These are phyloP conservation scores for Leishmania martiniquensis DNA, from an alignment of 208 protist genomes.

Conservation along the genomic window DNA sequence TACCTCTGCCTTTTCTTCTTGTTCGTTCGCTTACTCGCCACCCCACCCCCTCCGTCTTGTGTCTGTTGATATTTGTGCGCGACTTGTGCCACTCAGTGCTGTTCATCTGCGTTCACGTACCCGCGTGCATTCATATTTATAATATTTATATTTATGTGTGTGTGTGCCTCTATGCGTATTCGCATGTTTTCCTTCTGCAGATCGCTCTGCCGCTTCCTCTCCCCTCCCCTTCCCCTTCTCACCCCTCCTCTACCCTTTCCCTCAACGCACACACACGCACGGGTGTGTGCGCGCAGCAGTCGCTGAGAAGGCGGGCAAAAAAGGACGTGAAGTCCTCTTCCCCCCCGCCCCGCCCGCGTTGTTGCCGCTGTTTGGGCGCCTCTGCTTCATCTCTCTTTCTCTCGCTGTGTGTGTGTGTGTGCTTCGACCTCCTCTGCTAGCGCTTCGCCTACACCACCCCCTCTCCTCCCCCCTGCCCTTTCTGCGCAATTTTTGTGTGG, in stretches of 20 bases:
- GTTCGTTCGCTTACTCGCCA: no score
- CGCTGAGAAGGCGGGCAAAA: no score
- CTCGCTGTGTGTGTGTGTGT: not conserved
- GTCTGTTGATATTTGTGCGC: no score
- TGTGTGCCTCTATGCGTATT: no score
- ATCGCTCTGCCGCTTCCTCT: not conserved
- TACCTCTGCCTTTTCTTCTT: no score
- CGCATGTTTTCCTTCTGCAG: not conserved
- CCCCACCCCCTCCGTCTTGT: no score
- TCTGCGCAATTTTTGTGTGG: not conserved
- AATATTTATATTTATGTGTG: no score
- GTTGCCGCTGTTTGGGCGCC: not conserved
- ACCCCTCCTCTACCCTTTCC: not conserved
- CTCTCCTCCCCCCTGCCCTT: not conserved
- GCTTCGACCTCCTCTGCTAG: not conserved
- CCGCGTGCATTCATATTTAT: no score
- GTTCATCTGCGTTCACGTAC: no score
- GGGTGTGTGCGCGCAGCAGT: not conserved
- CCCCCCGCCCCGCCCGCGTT: not conserved
- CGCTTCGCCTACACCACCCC: not conserved
- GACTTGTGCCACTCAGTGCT: no score
- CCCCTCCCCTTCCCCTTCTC: not conserved
- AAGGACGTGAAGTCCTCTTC: not conserved
- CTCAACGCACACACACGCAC: not conserved
- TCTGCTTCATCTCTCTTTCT: not conserved